Evolutionary conservation across 2,329 filamentous ascomycete species (phyloP).

Genomic region (Colletotrichum graminicola): DNA sequence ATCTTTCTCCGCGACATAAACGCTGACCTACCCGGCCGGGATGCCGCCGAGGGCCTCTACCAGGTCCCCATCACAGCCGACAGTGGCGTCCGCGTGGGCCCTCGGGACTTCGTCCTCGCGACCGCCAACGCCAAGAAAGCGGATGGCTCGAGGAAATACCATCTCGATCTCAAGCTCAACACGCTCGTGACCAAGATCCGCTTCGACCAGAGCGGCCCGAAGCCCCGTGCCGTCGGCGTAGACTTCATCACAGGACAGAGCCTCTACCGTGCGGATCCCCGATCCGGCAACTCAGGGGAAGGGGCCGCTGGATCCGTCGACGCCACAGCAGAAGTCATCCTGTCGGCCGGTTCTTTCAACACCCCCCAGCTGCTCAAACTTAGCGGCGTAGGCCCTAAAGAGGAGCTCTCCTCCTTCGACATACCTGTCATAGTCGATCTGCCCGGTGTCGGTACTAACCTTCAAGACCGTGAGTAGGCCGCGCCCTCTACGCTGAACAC

Average conservation of each 20-base stretch:
- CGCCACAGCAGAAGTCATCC: conserved; percentile 60
- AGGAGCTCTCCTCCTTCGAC: conserved; percentile 53
- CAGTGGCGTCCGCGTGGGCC: conserved; percentile 57
- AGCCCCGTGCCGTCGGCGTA: conserved; percentile 56
- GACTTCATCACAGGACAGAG: conserved; percentile 57
- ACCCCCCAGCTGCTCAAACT: conserved; percentile 61
- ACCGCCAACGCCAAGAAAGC: conserved; percentile 60
- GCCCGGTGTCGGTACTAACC: conserved; percentile 72
- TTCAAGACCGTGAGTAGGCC: conserved; percentile 45
- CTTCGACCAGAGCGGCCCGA: conserved; percentile 53
- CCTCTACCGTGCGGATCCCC: conserved; percentile 59
- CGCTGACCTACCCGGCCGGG: conserved; percentile 44
- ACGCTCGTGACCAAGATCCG: conserved; percentile 56
- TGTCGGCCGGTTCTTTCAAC: conserved; percentile 62
- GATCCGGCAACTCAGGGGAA: conserved; percentile 46
- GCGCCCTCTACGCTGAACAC: background rate
- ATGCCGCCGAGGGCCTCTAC: conserved; percentile 52
- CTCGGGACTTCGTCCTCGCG: conserved; percentile 64
- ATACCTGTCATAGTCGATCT: conserved; percentile 68
- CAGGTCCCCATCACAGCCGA: conserved; percentile 65
- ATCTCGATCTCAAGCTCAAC: conserved; percentile 51
- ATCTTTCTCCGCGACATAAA: conserved; percentile 50
- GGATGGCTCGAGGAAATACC: conserved; percentile 60
- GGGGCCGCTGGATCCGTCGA: conserved; percentile 46
- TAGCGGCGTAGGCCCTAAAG: conserved; percentile 58